Percentiles rank a stretch among this genome's conserved stretches.
Evolutionary conservation across 2,329 filamentous ascomycete species (phyloP).

Genomic region (Colletotrichum simmondsii): DNA sequence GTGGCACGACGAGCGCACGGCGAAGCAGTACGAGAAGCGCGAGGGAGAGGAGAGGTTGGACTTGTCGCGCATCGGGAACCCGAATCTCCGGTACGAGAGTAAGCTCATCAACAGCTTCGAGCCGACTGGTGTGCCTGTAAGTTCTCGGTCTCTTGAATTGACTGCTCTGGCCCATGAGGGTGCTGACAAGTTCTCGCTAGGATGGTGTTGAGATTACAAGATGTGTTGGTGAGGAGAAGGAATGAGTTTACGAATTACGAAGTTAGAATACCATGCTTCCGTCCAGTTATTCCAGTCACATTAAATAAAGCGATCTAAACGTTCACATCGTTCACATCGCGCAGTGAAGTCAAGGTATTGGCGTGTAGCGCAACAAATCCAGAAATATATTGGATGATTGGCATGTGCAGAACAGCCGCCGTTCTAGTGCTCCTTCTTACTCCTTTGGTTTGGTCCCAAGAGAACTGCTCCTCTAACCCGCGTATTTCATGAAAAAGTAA

Average conservation of each 20-base stretch:
- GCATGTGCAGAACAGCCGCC: slow-evolving; percentile 21
- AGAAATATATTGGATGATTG: slow-evolving; percentile 21
- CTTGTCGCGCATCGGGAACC: slow-evolving; percentile 62
- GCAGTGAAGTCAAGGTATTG: neutral
- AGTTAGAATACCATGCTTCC: neutral
- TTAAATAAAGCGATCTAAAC: neutral
- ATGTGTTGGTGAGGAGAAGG: slow-evolving; percentile 56
- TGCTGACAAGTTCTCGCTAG: slow-evolving; percentile 47
- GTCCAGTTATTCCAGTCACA: neutral
- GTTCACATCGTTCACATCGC: neutral
- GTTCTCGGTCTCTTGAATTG: slow-evolving; percentile 39
- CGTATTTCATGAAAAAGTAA: slow-evolving; percentile 13
- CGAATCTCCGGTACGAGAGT: slow-evolving; percentile 74
- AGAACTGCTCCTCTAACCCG: slow-evolving; percentile 6
- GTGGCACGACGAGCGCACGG: slow-evolving; percentile 53
- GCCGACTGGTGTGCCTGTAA: slow-evolving; percentile 73
- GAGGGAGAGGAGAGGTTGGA: slow-evolving; percentile 53
- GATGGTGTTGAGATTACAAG: slow-evolving; percentile 75
- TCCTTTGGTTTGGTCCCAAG: neutral
- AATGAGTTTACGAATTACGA: neutral
- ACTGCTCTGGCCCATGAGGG: no score
- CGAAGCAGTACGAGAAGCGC: slow-evolving; percentile 67
- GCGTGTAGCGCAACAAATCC: slow-evolving; percentile 10
- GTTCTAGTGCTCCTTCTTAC: slow-evolving; percentile 17
- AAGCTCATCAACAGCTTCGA: slow-evolving; percentile 73